Base-by-base conservation (phyloP, 2,329 filamentous ascomycete genomes). In the Ophiosphaerella herpotricha region DNA sequence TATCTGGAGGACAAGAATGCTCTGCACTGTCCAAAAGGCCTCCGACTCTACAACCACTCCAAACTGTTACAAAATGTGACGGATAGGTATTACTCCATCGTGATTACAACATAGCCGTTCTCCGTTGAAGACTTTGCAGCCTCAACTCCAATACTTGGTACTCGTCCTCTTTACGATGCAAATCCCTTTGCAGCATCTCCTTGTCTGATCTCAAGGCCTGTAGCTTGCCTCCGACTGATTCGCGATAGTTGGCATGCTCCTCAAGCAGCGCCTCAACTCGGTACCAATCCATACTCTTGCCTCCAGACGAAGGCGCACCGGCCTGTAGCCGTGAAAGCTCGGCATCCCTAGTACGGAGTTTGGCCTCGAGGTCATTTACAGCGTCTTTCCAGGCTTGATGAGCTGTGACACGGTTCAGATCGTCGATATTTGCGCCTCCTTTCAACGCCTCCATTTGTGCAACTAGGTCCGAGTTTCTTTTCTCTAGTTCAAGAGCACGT, bases 401-500 rank as follows among this genome's bases (percentile, higher is more conserved):
- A 8, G 70, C 70, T 0, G 68, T 67, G 43, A 67, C 39, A 23
- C 66, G 58, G 55, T 72, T 72, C 29, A 73, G 46, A 29, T 68
- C 63, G 36, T 72, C 68, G 49, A 71, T 63, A 43, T 46, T 61
- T 7, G 61, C 55, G 6, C 66, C 63, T 13, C 62, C 59, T 38
- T 60, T 67, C 24, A 72, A 57, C 3, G 51, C 55, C 37, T 61
- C 60, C n/a, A 72, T 52, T 35, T 74, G 66, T 5, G 49, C 31
- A 2, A 69, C 52, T 2, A 76, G 61, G 40, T 74, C 70, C 8
- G 66, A 58, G 52, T 76, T 76, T 2, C 70, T 59, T 54, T 70
- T 68, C 50, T 77, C 75, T 2, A 77, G 58, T 50, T 77, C 75
- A 13, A 77, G 67, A 12, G 71, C 70, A 12, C 74, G 67, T 44